A percentile compares a stretch with the other conserved stretches of the same genome.
These are phyloP conservation scores for Glycyrrhiza uralensis DNA, from an alignment of 306 rosid species.

Conservation along the genomic window DNA sequence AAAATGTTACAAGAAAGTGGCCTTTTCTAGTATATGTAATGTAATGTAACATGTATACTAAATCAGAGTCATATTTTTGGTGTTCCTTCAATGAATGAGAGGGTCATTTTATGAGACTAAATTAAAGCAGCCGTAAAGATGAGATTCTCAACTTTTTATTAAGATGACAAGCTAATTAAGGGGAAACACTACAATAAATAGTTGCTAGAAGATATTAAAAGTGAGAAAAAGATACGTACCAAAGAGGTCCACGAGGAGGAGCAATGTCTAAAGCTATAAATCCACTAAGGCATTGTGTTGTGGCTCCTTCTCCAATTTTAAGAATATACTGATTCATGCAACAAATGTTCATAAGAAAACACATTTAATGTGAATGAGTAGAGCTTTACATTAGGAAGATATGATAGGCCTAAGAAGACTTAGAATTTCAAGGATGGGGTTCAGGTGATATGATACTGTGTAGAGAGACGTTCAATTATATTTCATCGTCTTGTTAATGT, in stretches of 20 bases:
- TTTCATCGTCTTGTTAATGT: too few species aligned
- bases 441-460: too few species aligned
- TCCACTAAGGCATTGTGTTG: slow-evolving; percentile 73
- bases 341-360: slow-evolving; percentile 12
- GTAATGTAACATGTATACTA: background rate
- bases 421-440: too few species aligned
- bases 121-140: background rate
- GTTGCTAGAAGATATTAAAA: background rate
- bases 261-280: slow-evolving; percentile 59
- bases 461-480: too few species aligned
- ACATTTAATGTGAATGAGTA: too few species aligned
- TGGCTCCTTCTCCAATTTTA: slow-evolving; percentile 55
- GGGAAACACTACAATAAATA: background rate
- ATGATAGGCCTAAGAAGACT: too few species aligned
- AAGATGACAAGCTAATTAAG: background rate
- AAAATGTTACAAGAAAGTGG: background rate
- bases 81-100: background rate
- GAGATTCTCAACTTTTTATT: background rate
- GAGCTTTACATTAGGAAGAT: too few species aligned
- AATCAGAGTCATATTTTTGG: background rate
- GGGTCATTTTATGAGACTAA: background rate
- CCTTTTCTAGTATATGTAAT: background rate
- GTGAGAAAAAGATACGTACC: slow-evolving; percentile 31
- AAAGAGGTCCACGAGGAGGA: slow-evolving; percentile 80
- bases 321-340: slow-evolving; percentile 63